A percentile compares a stretch with the other conserved stretches of the same genome.
Evolutionary conservation across 306 rosid genomes (phyloP).

Genomic region (Citrullus amarus): DNA sequence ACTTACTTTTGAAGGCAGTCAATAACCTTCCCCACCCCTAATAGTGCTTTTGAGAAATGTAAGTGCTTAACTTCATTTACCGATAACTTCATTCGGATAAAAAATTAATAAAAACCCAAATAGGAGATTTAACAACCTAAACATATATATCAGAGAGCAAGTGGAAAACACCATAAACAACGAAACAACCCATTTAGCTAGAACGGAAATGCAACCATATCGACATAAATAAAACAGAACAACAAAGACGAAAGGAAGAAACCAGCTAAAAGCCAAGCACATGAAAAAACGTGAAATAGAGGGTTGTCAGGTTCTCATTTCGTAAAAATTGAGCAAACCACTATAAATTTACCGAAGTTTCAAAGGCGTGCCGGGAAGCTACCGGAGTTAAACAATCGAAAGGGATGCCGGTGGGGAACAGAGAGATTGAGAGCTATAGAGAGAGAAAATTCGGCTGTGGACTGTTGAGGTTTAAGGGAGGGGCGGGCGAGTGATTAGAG

Average conservation of each 20-base stretch:
- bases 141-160: not conserved
- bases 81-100: not conserved
- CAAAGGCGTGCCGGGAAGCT: not conserved
- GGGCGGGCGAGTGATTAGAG: not conserved
- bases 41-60: not conserved
- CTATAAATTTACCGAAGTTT: not conserved
- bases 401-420: not conserved
- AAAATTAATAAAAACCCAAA: not conserved
- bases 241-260: not conserved
- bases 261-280: not conserved
- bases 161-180: not conserved
- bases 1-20: not conserved
- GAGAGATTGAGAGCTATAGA: not conserved
- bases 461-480: constrained; percentile 7
- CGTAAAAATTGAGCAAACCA: not conserved
- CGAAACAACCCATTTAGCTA: not conserved
- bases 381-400: not conserved
- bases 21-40: not conserved
- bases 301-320: not conserved
- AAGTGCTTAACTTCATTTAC: not conserved
- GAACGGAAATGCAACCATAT: not conserved
- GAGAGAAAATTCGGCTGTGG: constrained; percentile 7
- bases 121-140: not conserved
- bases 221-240: not conserved
- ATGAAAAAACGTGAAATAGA: not conserved